Percentiles rank a stretch among this genome's conserved stretches.
Conservation (phyloP, 108 stramenopile species). For the Nitzschia sp. region DNA sequence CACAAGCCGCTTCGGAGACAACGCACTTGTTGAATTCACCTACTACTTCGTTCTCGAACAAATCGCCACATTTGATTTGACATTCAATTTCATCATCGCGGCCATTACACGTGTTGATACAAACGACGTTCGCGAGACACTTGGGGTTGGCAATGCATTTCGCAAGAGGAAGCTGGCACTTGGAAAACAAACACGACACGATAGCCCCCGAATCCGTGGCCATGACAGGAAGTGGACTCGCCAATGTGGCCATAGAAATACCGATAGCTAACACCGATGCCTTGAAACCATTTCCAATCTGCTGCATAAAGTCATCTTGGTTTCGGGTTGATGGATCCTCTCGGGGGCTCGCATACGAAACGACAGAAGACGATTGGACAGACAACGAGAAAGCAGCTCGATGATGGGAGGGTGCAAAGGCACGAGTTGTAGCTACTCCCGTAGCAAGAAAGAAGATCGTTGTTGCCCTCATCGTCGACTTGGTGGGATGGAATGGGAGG, state of each 20-base stretch:
- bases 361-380: not conserved
- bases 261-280: slow-evolving; percentile 53
- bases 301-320: slow-evolving; percentile 18
- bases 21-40: slow-evolving; percentile 97
- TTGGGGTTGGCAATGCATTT: slow-evolving; percentile 91
- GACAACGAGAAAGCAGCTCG: not conserved
- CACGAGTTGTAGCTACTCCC: not conserved
- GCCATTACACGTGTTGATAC: slow-evolving; percentile 92
- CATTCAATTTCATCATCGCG: slow-evolving; percentile 86
- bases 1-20: slow-evolving; percentile 89
- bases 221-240: slow-evolving; percentile 45
- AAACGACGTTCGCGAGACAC: slow-evolving; percentile 94
- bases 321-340: not conserved
- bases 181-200: slow-evolving; percentile 71
- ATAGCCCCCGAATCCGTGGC: slow-evolving; percentile 75
- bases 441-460: not conserved
- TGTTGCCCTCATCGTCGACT: not conserved
- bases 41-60: slow-evolving; percentile 93
- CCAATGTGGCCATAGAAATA: slow-evolving; percentile 37
- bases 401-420: slow-evolving; percentile 9
- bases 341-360: not conserved
- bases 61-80: slow-evolving; percentile 95
- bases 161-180: slow-evolving; percentile 66
- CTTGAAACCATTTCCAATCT: slow-evolving; percentile 33
- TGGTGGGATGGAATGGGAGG: too few relatives aligned